Base-by-base conservation (phyloP, 1,284 basidiomycete genomes). In the Earliella scabrosa region DNA sequence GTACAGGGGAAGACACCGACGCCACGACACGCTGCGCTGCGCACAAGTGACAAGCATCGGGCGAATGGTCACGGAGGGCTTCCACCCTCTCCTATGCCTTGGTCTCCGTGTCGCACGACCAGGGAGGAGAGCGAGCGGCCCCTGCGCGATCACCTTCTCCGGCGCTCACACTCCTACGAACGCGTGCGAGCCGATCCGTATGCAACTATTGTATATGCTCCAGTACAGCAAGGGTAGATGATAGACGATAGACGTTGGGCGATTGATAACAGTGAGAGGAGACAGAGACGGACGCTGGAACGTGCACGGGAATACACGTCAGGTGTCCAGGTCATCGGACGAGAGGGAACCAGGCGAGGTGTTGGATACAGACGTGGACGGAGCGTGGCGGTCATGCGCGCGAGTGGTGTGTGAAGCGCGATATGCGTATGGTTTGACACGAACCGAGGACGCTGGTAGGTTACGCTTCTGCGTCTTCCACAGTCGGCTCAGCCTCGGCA, bases 131-230 rank as follows among this genome's bases (percentile, higher is more conserved):
- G n/a, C n/a, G n/a, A n/a, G n/a, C n/a, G n/a, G n/a, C n/a, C n/a
- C n/a, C n/a, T n/a, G n/a, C n/a, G n/a, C n/a, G n/a, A n/a, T n/a
- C n/a, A n/a, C 36, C 8, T 13, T 38, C 20, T 24, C 39, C 23
- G n/a, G 11, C 39, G 21, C 39, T 41, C 21, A 24, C 39, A 38
- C 32, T 38, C 46, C 14, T 38, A 38, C 41, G 1, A 24, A 45
- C n/a, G 34, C 43, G 45, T 29, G 35, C 53, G 45, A 40, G 27
- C 35, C 54, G 54, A 48, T 62, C 57, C 57, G 53, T 29, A 50
- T 52, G 52, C 60, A 59, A 59, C 52, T 62, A 59, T 51, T 59
- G 60, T 59, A 62, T 59, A 59, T 55, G 52, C 50, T 62, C 54
- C 54, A 55, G 57, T 62, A 59, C 58, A 57, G 57, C 60, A 56